phyloP scores from a whole-genome alignment of 1,139 yeast genomes.

The Blastobotrys illinoisensis region DNA sequence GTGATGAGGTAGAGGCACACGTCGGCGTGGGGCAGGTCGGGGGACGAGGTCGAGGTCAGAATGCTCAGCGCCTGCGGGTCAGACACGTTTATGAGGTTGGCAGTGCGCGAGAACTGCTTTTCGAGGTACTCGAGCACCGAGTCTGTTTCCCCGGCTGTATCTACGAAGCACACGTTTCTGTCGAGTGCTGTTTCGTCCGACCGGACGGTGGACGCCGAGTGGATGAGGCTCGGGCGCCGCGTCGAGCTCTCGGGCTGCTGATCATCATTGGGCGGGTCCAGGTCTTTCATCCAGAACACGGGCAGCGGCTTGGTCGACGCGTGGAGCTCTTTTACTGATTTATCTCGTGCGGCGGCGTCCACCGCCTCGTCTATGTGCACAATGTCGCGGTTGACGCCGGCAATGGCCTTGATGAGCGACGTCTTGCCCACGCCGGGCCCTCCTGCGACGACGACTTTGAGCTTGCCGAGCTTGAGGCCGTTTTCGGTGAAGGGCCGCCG shows the following conservation, averaged over 20 bases:
- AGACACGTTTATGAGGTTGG: conserved; percentile 25
- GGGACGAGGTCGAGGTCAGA: conserved; percentile 25
- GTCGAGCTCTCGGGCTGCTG: conserved; percentile 1
- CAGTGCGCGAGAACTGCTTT: conserved; percentile 24
- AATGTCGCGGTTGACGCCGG: conserved; percentile 21
- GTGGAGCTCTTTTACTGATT: conserved; percentile 12
- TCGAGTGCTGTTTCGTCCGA: conserved; percentile 22
- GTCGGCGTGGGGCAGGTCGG: conserved; percentile 29
- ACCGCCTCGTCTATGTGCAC: conserved; percentile 25
- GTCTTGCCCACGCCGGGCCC: conserved; percentile 27
- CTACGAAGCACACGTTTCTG: conserved; percentile 28
- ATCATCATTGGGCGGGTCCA: neutral
- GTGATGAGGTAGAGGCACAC: conserved; percentile 29
- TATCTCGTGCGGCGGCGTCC: conserved; percentile 1
- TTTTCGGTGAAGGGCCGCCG: conserved; percentile 24
- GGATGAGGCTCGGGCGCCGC: conserved; percentile 19
- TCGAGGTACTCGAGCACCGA: conserved; percentile 25
- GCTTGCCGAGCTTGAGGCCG: conserved; percentile 27
- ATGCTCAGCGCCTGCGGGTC: conserved; percentile 24
- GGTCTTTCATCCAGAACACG: conserved; percentile 16
- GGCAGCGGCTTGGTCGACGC: conserved; percentile 28
- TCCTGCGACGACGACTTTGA: conserved; percentile 26
- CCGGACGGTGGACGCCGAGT: conserved; percentile 16
- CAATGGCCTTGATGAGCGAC: conserved; percentile 24
- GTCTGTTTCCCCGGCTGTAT: conserved; percentile 21